A percentile compares a stretch with the other conserved stretches of the same genome.
Conservation (phyloP, 805 yeast genomes). For the Nakazawaea ishiwadae region DNA sequence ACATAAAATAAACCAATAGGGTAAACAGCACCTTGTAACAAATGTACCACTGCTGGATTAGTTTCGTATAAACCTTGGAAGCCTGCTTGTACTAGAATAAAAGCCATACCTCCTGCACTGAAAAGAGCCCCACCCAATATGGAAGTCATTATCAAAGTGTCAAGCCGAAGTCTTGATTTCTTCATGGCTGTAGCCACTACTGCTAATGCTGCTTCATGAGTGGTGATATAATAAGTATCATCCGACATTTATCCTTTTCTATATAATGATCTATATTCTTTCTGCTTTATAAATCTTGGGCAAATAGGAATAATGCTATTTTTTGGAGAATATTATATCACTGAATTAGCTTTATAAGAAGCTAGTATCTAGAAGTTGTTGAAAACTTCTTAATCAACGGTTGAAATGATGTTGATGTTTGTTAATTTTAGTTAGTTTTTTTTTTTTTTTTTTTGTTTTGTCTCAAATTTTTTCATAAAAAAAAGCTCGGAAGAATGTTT, state of each 20-base stretch:
- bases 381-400: slow-evolving; percentile 1
- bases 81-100: slow-evolving; percentile 48
- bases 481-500: slow-evolving; percentile 3
- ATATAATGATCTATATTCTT: background rate
- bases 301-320: too few relatives aligned
- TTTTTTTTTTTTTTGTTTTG: background rate
- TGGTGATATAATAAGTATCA: slow-evolving; percentile 59
- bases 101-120: slow-evolving; percentile 70
- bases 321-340: too few relatives aligned
- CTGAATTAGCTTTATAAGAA: too few relatives aligned
- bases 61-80: slow-evolving; percentile 34
- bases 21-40: slow-evolving; percentile 58
- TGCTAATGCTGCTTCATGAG: slow-evolving; percentile 80
- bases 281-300: too few relatives aligned
- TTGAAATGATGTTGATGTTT: too few relatives aligned
- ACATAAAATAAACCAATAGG: slow-evolving; percentile 75
- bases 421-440: background rate
- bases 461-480: background rate
- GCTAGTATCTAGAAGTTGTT: background rate
- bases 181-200: slow-evolving; percentile 85
- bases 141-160: slow-evolving; percentile 58
- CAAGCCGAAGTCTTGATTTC: slow-evolving; percentile 62
- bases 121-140: slow-evolving; percentile 68
- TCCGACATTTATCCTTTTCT: slow-evolving; percentile 23
- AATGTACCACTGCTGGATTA: slow-evolving; percentile 48